Evolutionary conservation across 73 alveolate genomes (phyloP).

Genomic region (Paramecium sonneborni): DNA sequence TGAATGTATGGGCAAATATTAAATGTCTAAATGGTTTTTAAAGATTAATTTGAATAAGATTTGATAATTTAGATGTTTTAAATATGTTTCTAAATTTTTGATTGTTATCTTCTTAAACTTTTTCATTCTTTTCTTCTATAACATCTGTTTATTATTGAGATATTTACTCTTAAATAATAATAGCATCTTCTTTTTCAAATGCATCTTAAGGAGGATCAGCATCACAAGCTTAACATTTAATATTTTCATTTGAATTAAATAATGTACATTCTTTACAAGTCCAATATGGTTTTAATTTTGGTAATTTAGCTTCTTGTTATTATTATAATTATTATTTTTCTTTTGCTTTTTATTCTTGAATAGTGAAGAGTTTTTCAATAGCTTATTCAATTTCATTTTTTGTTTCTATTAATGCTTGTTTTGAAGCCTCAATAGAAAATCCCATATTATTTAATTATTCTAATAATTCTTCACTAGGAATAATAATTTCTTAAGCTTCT

Average conservation of each 20-base stretch:
- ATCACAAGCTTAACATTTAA: constrained; percentile 13
- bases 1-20: background rate
- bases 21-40: background rate
- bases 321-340: background rate
- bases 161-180: background rate
- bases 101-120: background rate
- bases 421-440: constrained; percentile 8
- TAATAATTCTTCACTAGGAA: constrained; percentile 17
- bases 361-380: background rate
- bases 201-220: constrained; percentile 16
- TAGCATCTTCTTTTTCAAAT: background rate
- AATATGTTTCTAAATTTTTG: background rate
- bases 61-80: background rate
- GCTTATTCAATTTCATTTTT: constrained; percentile 23
- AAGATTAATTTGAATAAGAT: background rate
- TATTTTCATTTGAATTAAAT: background rate
- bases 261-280: constrained; percentile 1
- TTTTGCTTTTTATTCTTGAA: constrained; percentile 10
- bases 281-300: constrained; percentile 24
- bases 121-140: background rate
- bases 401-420: constrained; percentile 24
- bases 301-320: background rate
- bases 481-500: background rate
- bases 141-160: background rate
- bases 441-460: constrained; percentile 10